Evolutionary conservation across 169 alveolate genomes (phyloP), one percentile per base, ranked within the genome.

Genomic region (Besnoitia besnoiti): DNA sequence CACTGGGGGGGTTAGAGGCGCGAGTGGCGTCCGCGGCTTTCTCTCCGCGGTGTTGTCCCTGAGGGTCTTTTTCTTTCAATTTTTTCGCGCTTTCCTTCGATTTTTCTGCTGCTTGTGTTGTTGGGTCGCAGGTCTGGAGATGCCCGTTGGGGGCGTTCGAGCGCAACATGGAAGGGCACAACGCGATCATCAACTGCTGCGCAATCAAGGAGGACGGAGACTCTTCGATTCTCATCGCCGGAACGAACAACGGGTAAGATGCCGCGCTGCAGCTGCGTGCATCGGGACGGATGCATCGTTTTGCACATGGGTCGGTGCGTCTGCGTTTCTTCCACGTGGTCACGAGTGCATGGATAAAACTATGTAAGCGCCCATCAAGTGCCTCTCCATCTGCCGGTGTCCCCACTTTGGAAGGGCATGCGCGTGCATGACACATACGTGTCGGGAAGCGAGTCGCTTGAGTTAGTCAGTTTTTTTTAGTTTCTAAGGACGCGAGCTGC

Each of bases 171-270:
- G 90, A 93, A 21, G 95, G 99, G 35, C 98, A 97, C 95, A 97
- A 98, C 92, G 94, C 99, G 35, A 98, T 99, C 73, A 94, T 98
- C 89, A 99, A 99, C 95, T 95, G 99, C 85, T 90, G 98, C 47
- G 98, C 99, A 51, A 95, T 97, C 55, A 97, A 94, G 94, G 97
- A 95, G 82, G 95, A 95, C 85, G 95, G 99, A 19, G 98, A 98
- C 89, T 94, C 97, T 21, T 96, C 98, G 59, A 97, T 98, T 46
- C 93, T 99, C 39, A 99, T 98, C 42, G 97, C 98, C 79, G 99
- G 99, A n/a, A 98, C 99, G 44, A 99, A 98, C 93, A 97, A 98
- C 94, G 99, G 99, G 50, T 97, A 94, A 85, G 92, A 21, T n/a
- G 39, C 8, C 10, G 14, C 24, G 67, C 67, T 24, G 24, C n/a